Base-by-base conservation (phyloP, 176 grass and related monocot genomes). In the Dendrocalamus sinicus region DNA sequence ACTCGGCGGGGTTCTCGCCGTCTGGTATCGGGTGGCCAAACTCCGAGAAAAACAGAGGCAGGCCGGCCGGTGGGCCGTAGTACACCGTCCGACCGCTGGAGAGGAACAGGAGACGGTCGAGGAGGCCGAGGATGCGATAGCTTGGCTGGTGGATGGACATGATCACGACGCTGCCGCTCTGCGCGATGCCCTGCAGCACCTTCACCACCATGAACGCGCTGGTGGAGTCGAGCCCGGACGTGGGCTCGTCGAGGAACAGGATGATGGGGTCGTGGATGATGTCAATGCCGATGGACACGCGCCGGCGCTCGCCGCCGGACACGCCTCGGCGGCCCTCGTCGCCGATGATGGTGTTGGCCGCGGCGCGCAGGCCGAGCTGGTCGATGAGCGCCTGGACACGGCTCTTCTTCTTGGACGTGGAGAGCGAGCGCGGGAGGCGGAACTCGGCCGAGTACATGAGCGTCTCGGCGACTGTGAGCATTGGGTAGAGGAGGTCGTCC, bases 91-190 rank as follows among this genome's bases (percentile, higher is more conserved):
- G 90, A 11, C 96, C 96, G 7, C 93, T 90, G 53, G 96, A 98
- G 22, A 98, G 90, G 82, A 98, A 94, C 2, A 98, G 88, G 22
- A 98, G 90, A 19, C 96, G 86, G 90, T 98, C 96, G 28, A 98
- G 89, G 63, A 98, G 85, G 50, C 86, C 73, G 40, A 98, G 96
- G 80, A 98, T 95, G 45, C 96, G 91, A 72, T 95, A 98, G 86
- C 96, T 98, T 2, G 96, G 96, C 78, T 98, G 96, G 91, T 98
- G 96, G 78, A 98, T 92, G n/a, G 96, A 92, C 96, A 95, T 98
- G 70, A 98, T 69, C 30, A 98, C 96, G 51, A 98, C 85, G 85
- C 96, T 95, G 59, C 96, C 96, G 76, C 96, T 98, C 43, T 95
- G 96, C 10, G 96, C 96, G 73, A 98, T 98, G 61, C 86, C 67